These are phyloP conservation scores for Paxillus involutus DNA, from an alignment of 768 basidiomycete genomes.

Conservation along the genomic window DNA sequence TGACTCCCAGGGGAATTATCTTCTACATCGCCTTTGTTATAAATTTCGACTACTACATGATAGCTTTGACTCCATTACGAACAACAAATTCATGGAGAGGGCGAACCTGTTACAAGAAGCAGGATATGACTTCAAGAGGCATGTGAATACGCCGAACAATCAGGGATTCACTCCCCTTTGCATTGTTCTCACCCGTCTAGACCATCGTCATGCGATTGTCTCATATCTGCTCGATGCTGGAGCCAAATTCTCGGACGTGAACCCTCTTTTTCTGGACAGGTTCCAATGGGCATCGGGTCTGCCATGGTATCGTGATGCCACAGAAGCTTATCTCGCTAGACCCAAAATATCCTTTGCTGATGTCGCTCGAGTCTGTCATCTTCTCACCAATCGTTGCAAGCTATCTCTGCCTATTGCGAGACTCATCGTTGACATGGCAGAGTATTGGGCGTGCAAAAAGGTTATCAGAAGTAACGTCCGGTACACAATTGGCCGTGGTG, in stretches of 20 bases:
- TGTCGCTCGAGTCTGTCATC: too few relatives aligned
- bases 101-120: too few relatives aligned
- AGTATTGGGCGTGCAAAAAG: not conserved
- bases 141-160: not conserved
- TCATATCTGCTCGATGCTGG: not conserved
- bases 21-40: not conserved
- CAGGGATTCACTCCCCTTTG: not conserved
- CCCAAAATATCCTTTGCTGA: too few relatives aligned
- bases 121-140: not conserved
- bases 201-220: not conserved
- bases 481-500: too few relatives aligned
- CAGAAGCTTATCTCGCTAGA: too few relatives aligned
- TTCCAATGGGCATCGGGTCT: not conserved
- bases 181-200: not conserved
- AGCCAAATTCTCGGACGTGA: not conserved
- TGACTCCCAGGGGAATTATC: not conserved
- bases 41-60: too few relatives aligned
- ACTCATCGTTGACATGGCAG: not conserved
- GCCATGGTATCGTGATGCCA: not conserved
- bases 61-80: too few relatives aligned
- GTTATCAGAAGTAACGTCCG: not conserved
- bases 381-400: too few relatives aligned
- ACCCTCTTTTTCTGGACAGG: not conserved
- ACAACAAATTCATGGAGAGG: not conserved
- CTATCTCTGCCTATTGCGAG: too few relatives aligned